phyloP scores from a whole-genome alignment of 176 grass and related monocot genomes.

The Oryza officinalis region DNA sequence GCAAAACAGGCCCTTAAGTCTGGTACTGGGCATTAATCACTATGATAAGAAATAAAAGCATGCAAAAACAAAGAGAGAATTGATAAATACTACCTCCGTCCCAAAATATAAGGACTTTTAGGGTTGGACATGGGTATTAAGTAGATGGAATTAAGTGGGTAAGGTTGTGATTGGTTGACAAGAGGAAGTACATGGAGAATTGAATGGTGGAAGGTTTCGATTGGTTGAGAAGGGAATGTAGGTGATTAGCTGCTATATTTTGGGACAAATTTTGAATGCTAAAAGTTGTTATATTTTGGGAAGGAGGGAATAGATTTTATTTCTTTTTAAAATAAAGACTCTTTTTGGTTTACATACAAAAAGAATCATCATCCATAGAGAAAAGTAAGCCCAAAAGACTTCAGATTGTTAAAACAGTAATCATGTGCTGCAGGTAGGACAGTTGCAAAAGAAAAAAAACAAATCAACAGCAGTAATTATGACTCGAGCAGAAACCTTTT shows the following conservation, averaged over 20 bases:
- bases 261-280: too few species aligned
- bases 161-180: too few species aligned
- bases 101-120: too few species aligned
- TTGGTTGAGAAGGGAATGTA: too few species aligned
- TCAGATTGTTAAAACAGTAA: neutral
- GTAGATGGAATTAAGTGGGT: too few species aligned
- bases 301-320: neutral
- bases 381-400: neutral
- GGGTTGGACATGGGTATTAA: too few species aligned
- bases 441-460: neutral
- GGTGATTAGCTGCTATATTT: too few species aligned
- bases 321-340: neutral
- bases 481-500: slow-evolving; percentile 53
- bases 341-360: neutral
- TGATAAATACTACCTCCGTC: neutral
- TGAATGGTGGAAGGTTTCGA: too few species aligned
- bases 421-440: neutral
- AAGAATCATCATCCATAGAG: neutral
- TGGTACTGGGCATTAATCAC: neutral
- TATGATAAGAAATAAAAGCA: neutral
- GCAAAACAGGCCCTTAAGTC: too few species aligned
- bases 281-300: too few species aligned
- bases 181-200: too few species aligned
- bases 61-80: neutral
- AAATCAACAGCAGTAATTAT: neutral